Evolutionary conservation across 306 rosid species (phyloP).

Genomic region (Inga leiocalycina): DNA sequence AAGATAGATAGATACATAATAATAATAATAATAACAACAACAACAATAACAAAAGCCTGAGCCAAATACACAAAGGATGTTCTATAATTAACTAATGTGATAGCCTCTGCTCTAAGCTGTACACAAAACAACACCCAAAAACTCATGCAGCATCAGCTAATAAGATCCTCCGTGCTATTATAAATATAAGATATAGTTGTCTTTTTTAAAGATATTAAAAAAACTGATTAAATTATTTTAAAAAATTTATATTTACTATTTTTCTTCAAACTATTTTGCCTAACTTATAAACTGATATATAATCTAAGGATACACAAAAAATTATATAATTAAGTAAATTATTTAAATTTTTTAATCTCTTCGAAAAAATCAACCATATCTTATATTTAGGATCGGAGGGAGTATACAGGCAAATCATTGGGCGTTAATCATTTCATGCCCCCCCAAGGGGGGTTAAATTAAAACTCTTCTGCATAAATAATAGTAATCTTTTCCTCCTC

Average conservation of each 20-base stretch:
- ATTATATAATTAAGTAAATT: too few relatives aligned
- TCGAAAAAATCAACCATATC: too few relatives aligned
- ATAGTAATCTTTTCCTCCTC: conserved; percentile 65
- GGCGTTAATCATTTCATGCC: conserved; percentile 1
- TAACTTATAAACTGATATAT: too few relatives aligned
- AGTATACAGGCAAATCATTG: conserved; percentile 19
- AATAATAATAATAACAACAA: background rate
- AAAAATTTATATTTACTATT: too few relatives aligned
- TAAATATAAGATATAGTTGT: too few relatives aligned
- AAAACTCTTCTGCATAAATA: background rate
- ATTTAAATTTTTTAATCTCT: too few relatives aligned
- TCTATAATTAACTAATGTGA: background rate
- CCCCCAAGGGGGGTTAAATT: background rate
- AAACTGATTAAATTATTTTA: too few relatives aligned
- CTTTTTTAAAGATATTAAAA: too few relatives aligned
- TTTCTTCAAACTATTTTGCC: too few relatives aligned
- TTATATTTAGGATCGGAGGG: too few relatives aligned
- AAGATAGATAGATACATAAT: conserved; percentile 32
- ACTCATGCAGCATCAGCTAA: conserved; percentile 23
- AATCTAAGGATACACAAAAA: too few relatives aligned
- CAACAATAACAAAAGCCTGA: too few relatives aligned
- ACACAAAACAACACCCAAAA: conserved; percentile 37
- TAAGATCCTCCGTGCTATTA: background rate
- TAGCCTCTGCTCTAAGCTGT: conserved; percentile 49
- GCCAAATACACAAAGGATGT: conserved; percentile 40